phyloP scores from a whole-genome alignment of 2,329 filamentous ascomycete species.

The Metarhizium robertsii region DNA sequence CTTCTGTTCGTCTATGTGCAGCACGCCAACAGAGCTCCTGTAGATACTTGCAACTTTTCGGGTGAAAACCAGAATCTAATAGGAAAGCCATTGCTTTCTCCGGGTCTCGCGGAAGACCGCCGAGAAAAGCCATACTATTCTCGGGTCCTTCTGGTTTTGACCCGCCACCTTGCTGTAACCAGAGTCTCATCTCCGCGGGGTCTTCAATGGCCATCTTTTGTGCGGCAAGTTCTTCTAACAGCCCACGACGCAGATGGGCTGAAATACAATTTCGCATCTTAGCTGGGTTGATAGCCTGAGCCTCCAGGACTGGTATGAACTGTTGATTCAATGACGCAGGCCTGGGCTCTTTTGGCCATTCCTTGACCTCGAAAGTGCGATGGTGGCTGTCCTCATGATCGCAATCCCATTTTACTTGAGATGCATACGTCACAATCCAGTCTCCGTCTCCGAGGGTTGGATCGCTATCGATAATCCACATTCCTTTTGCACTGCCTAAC shows the following conservation, averaged over 20 bases:
- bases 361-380: conserved; percentile 57
- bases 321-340: conserved; percentile 55
- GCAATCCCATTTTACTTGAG: conserved; percentile 59
- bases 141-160: conserved; percentile 27
- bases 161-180: conserved; percentile 35
- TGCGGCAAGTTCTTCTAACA: conserved; percentile 42
- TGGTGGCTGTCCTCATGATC: conserved; percentile 38
- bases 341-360: conserved; percentile 19
- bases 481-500: conserved; percentile 64
- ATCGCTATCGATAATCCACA: conserved; percentile 58
- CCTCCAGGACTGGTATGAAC: conserved; percentile 58
- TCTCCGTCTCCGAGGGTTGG: conserved; percentile 28
- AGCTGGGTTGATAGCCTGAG: conserved; percentile 38
- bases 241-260: conserved; percentile 35
- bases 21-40: conserved; percentile 26
- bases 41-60: conserved; percentile 36
- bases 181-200: conserved; percentile 41
- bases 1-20: conserved; percentile 42
- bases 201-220: conserved; percentile 42
- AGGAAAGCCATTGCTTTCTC: conserved; percentile 45
- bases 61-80: conserved; percentile 52
- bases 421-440: conserved; percentile 59
- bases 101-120: conserved; percentile 37
- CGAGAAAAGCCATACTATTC: conserved; percentile 33
- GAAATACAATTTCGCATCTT: conserved; percentile 40